A percentile compares a stretch with the other conserved stretches of the same genome.
Conservation (phyloP, 2,329 filamentous ascomycete species). For the Esteya vermicola region DNA sequence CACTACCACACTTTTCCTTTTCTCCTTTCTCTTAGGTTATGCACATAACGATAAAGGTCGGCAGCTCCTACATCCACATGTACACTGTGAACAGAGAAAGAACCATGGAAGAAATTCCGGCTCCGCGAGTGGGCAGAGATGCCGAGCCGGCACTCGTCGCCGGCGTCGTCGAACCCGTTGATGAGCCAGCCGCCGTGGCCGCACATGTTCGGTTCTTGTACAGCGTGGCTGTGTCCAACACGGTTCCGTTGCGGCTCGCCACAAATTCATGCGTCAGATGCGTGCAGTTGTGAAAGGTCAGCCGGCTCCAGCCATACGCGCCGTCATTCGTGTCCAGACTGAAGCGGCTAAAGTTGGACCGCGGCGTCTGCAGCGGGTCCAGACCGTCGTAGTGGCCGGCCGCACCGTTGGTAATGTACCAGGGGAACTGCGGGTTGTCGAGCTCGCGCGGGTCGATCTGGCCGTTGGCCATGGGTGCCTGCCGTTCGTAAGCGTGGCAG, state of each 20-base stretch:
- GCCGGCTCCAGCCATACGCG: slow-evolving; percentile 21
- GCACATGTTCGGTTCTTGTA: slow-evolving; percentile 11
- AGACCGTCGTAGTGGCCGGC: slow-evolving; percentile 13
- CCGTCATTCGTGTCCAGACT: slow-evolving; percentile 15
- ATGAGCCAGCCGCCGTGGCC: too few species aligned
- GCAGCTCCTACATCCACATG: too few species aligned
- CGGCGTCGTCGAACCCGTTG: too few species aligned
- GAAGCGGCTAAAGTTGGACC: too few species aligned
- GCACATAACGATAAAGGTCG: too few species aligned
- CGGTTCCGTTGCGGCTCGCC: slow-evolving; percentile 15
- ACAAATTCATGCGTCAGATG: slow-evolving; percentile 24
- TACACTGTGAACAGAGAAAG: too few species aligned
- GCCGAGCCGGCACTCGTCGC: too few species aligned
- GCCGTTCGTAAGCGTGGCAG: slow-evolving; percentile 12
- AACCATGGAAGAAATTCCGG: too few species aligned
- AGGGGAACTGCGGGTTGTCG: slow-evolving; percentile 6
- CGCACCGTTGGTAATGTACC: slow-evolving; percentile 16
- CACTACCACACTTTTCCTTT: too few species aligned
- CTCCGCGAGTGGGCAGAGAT: too few species aligned
- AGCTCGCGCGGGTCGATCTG: slow-evolving; percentile 6
- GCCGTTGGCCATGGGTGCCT: slow-evolving; percentile 10
- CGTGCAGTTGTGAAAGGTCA: slow-evolving; percentile 25
- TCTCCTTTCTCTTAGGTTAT: too few species aligned
- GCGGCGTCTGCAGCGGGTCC: too few species aligned
- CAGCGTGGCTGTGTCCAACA: slow-evolving; percentile 17